A percentile compares a stretch with the other conserved stretches of the same genome.
phyloP scores from a whole-genome alignment of 2,329 filamentous ascomycete genomes.

The Calonectria henricotiae region DNA sequence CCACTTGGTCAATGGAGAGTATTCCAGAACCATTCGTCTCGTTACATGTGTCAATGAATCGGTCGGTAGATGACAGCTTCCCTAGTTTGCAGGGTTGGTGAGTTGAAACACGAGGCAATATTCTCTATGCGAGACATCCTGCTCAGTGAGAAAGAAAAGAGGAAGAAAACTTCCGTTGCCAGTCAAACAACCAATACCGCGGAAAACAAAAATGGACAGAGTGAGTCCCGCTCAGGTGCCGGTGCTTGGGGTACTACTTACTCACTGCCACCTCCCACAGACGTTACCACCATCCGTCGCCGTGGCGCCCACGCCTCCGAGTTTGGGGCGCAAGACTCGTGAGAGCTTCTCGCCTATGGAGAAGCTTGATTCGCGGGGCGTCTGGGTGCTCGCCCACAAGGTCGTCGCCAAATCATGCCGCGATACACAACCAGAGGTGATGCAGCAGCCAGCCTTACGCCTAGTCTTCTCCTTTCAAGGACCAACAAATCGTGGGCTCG shows the following conservation, averaged over 20 bases:
- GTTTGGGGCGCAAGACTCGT: conserved; percentile 14
- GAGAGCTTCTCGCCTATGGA: conserved; percentile 9
- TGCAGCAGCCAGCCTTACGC: conserved; percentile 23
- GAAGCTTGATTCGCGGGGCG: conserved; percentile 4
- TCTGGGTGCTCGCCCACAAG: neutral
- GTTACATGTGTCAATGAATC: neutral
- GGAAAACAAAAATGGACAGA: neutral
- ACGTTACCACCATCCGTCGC: conserved; percentile 25
- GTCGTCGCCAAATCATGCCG: conserved; percentile 11
- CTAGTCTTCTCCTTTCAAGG: conserved; percentile 23
- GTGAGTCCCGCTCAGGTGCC: conserved; percentile 4
- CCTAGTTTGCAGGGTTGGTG: conserved; percentile 6
- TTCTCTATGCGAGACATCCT: neutral
- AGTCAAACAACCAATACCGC: neutral
- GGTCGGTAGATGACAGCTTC: neutral
- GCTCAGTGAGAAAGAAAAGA: neutral
- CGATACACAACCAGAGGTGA: conserved; percentile 9
- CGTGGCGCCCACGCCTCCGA: conserved; percentile 24
- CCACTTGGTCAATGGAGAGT: neutral
- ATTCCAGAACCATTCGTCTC: conserved; percentile 4
- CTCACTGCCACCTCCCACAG: conserved; percentile 22
- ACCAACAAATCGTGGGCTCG: conserved; percentile 15
- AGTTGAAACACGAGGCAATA: conserved; percentile 16
- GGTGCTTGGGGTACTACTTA: conserved; percentile 3
- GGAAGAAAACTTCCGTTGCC: neutral